Base-by-base conservation (phyloP, 2,329 filamentous ascomycete species). In the Apiospora rasikravindrae region DNA sequence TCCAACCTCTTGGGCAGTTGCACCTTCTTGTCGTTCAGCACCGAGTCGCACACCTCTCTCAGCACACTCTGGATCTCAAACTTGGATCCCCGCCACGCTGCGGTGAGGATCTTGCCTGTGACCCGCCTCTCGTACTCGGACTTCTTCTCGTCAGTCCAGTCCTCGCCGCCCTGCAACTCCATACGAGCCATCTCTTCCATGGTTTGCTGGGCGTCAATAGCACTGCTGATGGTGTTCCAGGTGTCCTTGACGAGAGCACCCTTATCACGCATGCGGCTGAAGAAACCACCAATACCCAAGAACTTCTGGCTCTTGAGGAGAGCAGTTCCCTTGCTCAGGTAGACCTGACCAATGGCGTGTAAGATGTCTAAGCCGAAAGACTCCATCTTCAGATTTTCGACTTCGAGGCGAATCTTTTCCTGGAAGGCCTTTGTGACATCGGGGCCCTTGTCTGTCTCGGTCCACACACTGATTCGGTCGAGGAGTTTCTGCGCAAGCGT, bases 341-440 rank as follows among this genome's bases (percentile, higher is more conserved):
- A 99, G 4, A 94, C 97, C 77, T 93, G 88, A 22, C 96, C 96
- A 78, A 99, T 97, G 66, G 96, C 95, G 82, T 98, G 96, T 68
- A 98, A 87, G 77, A 98, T 98, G 75, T 99, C 96, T 57, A 99
- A 88, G 69, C 96, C 96, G 78, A 99, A 99, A 0, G 94, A 97
- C 84, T 99, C 96, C 94, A 99, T 99, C 88, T 98, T 99, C 77
- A 99, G 87, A 80, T 98, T 97, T 86, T 99, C 96, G 37, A 97
- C 94, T 84, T 99, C 96, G 53, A 98, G 90, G 53, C 92, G 90
- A 76, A 94, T 98, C 89, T 99, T 98, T 81, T 96, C 94, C 81
- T 95, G 92, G 86, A 98, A 99, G 0, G 96, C 94, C 72, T 85
- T 86, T 45, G 96, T 98, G 73, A 98, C 94, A 77, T 97, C 95